Base-by-base conservation (phyloP, 2,329 filamentous ascomycete genomes). In the Verticillium albo-atrum region DNA sequence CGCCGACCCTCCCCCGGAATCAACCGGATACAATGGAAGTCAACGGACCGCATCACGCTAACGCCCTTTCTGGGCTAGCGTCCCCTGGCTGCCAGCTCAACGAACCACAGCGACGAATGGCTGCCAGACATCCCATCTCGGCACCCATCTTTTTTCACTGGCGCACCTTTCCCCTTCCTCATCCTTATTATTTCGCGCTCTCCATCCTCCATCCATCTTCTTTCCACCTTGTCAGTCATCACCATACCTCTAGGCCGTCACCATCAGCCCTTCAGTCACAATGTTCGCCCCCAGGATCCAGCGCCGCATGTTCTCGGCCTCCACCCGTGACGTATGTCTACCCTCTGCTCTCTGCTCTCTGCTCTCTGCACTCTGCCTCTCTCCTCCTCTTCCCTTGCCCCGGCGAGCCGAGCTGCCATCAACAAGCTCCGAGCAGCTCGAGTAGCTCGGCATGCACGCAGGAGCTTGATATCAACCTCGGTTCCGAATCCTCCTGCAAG, bases 241-340 rank as follows among this genome's bases (percentile, higher is more conserved):
- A 34, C 35, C 58, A 62, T 55, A 61, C 37, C 61, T 57, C 53
- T 37, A 50, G 42, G 42, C 42, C 58, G 61, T 58, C 61, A 28
- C 17, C 42, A 28, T 25, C 30, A 28, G 37, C 42, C 27, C 55
- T 26, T 51, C 55, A 57, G 25, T 68, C 75, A 88, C 68, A 66
- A 93, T 96, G 91, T 94, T 94, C 77, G 85, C 89, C 75, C 82
- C 85, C 67, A 81, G 74, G 67, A 80, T 89, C 77, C 89, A 92
- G 82, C 85, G 87, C 79, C 87, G 90, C 73, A 89, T 89, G 75
- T 93, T 93, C 81, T 92, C 90, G 73, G 89, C 85, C 74, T 89
- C 90, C 72, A 88, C 89, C 71, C 83, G 87, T 78, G 84, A 91
- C 79, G 90, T 93, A 79, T 77, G 84, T 77, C 59, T 37, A 60